Percentiles rank a stretch among this genome's conserved stretches.
These are phyloP conservation scores for Edaphochlamys debaryana DNA, from an alignment of 139 green algal genomes.

Conservation along the genomic window DNA sequence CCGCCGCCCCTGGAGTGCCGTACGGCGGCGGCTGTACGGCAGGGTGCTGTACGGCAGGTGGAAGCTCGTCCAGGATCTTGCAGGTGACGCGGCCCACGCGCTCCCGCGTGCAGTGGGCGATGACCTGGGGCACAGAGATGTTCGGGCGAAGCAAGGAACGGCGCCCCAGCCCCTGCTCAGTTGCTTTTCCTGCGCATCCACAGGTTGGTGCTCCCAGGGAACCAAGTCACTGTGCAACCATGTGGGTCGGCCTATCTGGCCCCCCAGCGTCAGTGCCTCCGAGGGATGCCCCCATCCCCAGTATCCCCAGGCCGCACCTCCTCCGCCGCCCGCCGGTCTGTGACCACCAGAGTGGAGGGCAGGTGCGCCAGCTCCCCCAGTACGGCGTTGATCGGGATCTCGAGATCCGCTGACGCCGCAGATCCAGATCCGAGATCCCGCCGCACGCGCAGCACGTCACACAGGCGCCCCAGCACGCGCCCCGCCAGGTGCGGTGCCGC, in stretches of 20 bases:
- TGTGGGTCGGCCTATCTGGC: too few species aligned
- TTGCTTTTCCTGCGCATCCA: too few species aligned
- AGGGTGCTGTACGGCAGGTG: too few species aligned
- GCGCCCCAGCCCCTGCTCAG: too few species aligned
- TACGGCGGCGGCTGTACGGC: too few species aligned
- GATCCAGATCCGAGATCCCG: background rate
- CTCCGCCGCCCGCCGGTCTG: constrained; percentile 31
- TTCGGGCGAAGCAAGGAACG: background rate
- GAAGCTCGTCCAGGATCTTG: constrained; percentile 54
- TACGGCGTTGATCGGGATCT: constrained; percentile 64
- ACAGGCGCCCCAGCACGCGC: background rate
- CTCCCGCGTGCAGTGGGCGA: constrained; percentile 50
- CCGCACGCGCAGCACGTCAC: constrained; percentile 23
- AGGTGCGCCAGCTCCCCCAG: constrained; percentile 55
- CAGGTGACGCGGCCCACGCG: constrained; percentile 59
- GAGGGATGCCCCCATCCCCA: background rate
- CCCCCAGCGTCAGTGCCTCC: too few species aligned
- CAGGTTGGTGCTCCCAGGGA: too few species aligned
- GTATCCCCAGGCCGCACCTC: background rate
- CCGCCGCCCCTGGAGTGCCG: too few species aligned
- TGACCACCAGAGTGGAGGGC: constrained; percentile 57
- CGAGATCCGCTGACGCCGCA: background rate
- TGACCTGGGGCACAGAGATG: background rate
- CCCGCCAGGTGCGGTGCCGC: constrained; percentile 12
- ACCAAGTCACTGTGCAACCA: too few species aligned